Conservation (phyloP, 176 grass and related monocot genomes). For the Eremochloa ophiuroides region DNA sequence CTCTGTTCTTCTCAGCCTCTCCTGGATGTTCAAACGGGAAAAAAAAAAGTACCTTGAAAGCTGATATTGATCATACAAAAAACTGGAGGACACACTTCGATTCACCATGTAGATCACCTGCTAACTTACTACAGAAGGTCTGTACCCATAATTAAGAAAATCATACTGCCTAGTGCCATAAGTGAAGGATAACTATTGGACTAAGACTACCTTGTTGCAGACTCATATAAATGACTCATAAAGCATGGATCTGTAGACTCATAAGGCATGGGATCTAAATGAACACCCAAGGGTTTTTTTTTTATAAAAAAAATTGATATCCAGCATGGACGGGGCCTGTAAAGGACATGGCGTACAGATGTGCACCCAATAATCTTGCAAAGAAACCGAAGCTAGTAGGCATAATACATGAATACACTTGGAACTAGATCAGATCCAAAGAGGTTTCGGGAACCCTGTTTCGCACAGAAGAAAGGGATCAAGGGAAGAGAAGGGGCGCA, state of each 20-base stretch:
- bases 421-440: background rate
- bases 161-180: background rate
- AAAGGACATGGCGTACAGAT: background rate
- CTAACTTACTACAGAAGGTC: background rate
- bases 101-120: background rate
- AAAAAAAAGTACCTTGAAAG: background rate
- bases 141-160: background rate
- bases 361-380: background rate
- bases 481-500: background rate
- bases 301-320: background rate
- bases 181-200: background rate
- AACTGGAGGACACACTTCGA: background rate
- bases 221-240: background rate
- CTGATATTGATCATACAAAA: background rate
- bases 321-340: background rate
- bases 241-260: background rate
- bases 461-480: background rate
- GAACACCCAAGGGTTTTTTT: background rate
- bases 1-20: background rate
- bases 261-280: background rate
- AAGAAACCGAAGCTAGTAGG: background rate
- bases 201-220: background rate
- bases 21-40: background rate
- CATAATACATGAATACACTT: background rate
- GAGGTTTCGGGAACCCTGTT: background rate